Conservation (phyloP, 202 grass and related monocot genomes). For the Setaria italica region DNA sequence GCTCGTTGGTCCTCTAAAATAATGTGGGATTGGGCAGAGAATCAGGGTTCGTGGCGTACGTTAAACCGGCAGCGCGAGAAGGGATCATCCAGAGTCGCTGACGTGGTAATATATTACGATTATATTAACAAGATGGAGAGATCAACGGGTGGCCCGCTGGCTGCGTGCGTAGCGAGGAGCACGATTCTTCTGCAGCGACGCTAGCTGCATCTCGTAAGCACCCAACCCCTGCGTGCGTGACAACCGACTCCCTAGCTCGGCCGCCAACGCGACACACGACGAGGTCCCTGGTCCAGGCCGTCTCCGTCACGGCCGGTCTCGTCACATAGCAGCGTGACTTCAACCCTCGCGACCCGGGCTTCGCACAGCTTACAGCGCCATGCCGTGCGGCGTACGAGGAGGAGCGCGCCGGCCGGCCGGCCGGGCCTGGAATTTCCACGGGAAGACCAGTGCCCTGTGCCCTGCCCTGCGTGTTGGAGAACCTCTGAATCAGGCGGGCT, state of each 20-base stretch:
- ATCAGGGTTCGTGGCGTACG: no score
- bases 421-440: no score
- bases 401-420: no score
- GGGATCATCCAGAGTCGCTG: no score
- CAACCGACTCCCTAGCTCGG: no score
- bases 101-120: no score
- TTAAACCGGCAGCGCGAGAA: no score
- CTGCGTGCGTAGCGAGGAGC: not conserved
- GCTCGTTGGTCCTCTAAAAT: conserved; percentile 6
- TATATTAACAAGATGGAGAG: no score
- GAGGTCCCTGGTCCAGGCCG: not conserved
- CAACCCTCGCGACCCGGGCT: not conserved
- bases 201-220: not conserved
- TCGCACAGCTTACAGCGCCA: not conserved
- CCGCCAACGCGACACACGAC: not conserved
- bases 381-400: conserved; percentile 24
- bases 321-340: not conserved
- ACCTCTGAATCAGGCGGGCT: no score
- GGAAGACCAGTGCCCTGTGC: no score
- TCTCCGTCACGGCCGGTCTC: not conserved
- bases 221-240: not conserved
- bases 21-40: not conserved
- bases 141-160: not conserved
- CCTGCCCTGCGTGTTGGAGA: no score
- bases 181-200: not conserved